Evolutionary conservation across 2,329 filamentous ascomycete genomes (phyloP).

Genomic region (Fusarium oxysporum): DNA sequence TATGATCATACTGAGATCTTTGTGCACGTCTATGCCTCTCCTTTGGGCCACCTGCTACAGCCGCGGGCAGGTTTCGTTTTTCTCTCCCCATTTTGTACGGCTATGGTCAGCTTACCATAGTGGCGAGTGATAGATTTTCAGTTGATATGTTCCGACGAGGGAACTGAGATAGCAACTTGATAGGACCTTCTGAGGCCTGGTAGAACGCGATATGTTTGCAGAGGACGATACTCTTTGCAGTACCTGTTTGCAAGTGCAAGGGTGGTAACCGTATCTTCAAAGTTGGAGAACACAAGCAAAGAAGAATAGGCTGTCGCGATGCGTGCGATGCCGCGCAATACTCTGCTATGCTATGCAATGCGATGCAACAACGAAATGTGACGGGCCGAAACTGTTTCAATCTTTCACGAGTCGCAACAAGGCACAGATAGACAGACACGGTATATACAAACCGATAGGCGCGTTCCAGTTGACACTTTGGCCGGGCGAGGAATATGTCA

Average conservation of each 20-base stretch:
- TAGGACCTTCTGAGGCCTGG: slow-evolving; percentile 25
- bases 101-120: slow-evolving; percentile 46
- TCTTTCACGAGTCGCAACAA: slow-evolving; percentile 39
- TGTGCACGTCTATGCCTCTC: slow-evolving; percentile 51
- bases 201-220: slow-evolving; percentile 27
- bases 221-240: slow-evolving; percentile 18
- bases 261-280: slow-evolving; percentile 3
- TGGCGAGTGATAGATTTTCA: slow-evolving; percentile 32
- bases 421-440: slow-evolving; percentile 41
- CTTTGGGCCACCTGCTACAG: slow-evolving; percentile 50
- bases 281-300: slow-evolving; percentile 14
- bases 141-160: slow-evolving; percentile 26
- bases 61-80: slow-evolving; percentile 50
- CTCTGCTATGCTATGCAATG: slow-evolving; percentile 26
- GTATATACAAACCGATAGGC: slow-evolving; percentile 37
- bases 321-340: background rate
- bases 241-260: slow-evolving; percentile 21
- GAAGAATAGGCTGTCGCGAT: slow-evolving; percentile 15
- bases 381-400: slow-evolving; percentile 37
- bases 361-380: slow-evolving; percentile 33
- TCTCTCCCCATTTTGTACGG: slow-evolving; percentile 51
- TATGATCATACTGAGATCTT: slow-evolving; percentile 49
- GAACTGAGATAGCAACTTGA: slow-evolving; percentile 37
- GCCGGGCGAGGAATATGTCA: slow-evolving; percentile 35
- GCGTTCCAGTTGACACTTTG: slow-evolving; percentile 35